Conservation (phyloP, 176 grass and related monocot genomes). For the Zoysia japonica region DNA sequence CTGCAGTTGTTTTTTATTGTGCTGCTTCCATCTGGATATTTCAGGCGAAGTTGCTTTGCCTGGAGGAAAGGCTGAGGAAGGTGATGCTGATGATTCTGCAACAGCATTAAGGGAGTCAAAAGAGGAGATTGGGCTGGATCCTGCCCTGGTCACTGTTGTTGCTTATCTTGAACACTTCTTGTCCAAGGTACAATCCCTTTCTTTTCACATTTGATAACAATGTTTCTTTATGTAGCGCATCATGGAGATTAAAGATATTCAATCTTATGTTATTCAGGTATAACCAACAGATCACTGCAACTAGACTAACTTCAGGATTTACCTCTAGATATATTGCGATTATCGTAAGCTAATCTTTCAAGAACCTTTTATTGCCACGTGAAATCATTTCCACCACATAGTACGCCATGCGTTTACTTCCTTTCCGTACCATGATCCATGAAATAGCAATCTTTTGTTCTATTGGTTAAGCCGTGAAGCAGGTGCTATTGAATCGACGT, state of each 20-base stretch:
- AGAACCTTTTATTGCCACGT: background rate
- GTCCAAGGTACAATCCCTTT: constrained; percentile 47
- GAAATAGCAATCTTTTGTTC: background rate
- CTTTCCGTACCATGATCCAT: background rate
- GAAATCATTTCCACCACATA: background rate
- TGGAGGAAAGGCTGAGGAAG: constrained; percentile 69
- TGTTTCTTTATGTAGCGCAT: too few relatives aligned
- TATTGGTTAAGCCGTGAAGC: background rate
- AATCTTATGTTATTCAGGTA: background rate
- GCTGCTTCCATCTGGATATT: constrained; percentile 16
- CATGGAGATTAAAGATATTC: background rate
- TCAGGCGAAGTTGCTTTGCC: constrained; percentile 78
- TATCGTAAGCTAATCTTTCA: background rate
- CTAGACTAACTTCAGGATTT: constrained; percentile 8
- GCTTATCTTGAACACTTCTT: constrained; percentile 60
- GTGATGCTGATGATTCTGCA: constrained; percentile 61
- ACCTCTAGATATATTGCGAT: constrained; percentile 1
- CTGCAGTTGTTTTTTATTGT: background rate
- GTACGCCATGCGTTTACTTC: background rate
- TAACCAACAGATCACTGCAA: constrained; percentile 8
- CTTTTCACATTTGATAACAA: background rate
- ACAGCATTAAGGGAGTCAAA: constrained; percentile 69
- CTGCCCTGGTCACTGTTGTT: constrained; percentile 55
- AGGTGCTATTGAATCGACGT: background rate
- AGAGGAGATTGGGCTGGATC: constrained; percentile 73